A percentile compares a stretch with the other conserved stretches of the same genome.
These are phyloP conservation scores for Xylaria sp. DNA, from an alignment of 2,329 filamentous ascomycete genomes.

Conservation along the genomic window DNA sequence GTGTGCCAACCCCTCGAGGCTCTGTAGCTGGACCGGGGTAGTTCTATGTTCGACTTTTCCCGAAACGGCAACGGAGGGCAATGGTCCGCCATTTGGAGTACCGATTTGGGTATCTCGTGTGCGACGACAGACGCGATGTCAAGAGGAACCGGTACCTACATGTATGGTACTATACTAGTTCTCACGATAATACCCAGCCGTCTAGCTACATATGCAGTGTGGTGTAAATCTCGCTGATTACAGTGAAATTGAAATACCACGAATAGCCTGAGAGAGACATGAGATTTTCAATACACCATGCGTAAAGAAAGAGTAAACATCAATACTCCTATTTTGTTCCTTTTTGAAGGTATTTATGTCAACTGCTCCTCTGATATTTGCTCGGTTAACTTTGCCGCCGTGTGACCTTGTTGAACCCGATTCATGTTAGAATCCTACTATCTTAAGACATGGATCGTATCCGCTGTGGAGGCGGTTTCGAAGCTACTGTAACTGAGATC, in stretches of 20 bases:
- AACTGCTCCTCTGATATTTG: no score
- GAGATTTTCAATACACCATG: background rate
- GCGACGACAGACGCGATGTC: background rate
- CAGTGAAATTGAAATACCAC: background rate
- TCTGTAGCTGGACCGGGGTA: conserved; percentile 15
- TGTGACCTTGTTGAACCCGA: background rate
- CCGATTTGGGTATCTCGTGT: conserved; percentile 23
- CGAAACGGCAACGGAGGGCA: conserved; percentile 37
- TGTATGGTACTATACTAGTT: background rate
- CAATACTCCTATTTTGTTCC: background rate
- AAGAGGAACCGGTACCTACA: background rate
- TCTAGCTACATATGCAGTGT: background rate
- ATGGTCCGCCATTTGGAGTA: conserved; percentile 37
- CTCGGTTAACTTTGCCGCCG: background rate
- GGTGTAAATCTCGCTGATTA: background rate
- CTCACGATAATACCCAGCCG: background rate
- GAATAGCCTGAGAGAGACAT: background rate
- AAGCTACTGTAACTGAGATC: conserved; percentile 29
- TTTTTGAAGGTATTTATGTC: background rate
- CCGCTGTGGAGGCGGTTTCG: conserved; percentile 24
- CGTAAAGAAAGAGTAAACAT: no score
- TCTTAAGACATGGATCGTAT: conserved; percentile 18
- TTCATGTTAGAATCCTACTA: conserved; percentile 4
- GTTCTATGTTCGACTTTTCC: conserved; percentile 25
- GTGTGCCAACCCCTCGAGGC: background rate